Percentiles rank a stretch among this genome's conserved stretches.
Evolutionary conservation across 805 yeast genomes (phyloP).

Genomic region (Priceomyces medius): DNA sequence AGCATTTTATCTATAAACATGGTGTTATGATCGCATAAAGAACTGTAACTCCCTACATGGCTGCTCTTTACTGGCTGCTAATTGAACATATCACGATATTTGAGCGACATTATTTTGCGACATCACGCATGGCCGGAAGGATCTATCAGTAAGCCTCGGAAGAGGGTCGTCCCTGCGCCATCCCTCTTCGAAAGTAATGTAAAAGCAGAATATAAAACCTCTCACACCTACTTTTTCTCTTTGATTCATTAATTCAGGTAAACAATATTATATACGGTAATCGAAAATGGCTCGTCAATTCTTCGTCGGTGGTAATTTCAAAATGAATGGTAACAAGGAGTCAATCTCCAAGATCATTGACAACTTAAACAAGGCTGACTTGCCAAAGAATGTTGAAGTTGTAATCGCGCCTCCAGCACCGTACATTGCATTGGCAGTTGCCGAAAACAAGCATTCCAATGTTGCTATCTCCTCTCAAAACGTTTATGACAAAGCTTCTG

Average conservation of each 20-base stretch:
- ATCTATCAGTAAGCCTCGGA: slow-evolving; percentile 7
- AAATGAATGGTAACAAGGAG: slow-evolving; percentile 92
- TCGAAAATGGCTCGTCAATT: slow-evolving; percentile 74
- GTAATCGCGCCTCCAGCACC: slow-evolving; percentile 97
- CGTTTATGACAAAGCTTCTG: slow-evolving; percentile 80
- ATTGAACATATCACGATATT: too few relatives aligned
- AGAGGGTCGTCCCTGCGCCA: slow-evolving; percentile 11
- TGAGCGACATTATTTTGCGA: too few relatives aligned
- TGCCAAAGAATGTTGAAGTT: slow-evolving; percentile 82
- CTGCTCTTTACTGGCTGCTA: too few relatives aligned
- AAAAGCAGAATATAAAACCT: background rate
- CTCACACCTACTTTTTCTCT: background rate
- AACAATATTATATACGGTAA: slow-evolving; percentile 1
- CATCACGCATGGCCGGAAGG: too few relatives aligned
- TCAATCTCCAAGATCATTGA: slow-evolving; percentile 83
- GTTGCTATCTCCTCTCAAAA: slow-evolving; percentile 90
- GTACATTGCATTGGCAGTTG: slow-evolving; percentile 76
- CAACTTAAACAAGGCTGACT: slow-evolving; percentile 72
- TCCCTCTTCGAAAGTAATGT: background rate
- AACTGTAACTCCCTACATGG: too few relatives aligned
- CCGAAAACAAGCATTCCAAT: slow-evolving; percentile 63
- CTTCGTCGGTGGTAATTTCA: slow-evolving; percentile 99
- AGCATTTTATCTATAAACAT: too few relatives aligned
- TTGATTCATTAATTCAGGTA: background rate
- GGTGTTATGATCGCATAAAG: too few relatives aligned